These are phyloP conservation scores for Beauveria bassiana DNA, from an alignment of 2,329 filamentous ascomycete genomes.

Conservation along the genomic window DNA sequence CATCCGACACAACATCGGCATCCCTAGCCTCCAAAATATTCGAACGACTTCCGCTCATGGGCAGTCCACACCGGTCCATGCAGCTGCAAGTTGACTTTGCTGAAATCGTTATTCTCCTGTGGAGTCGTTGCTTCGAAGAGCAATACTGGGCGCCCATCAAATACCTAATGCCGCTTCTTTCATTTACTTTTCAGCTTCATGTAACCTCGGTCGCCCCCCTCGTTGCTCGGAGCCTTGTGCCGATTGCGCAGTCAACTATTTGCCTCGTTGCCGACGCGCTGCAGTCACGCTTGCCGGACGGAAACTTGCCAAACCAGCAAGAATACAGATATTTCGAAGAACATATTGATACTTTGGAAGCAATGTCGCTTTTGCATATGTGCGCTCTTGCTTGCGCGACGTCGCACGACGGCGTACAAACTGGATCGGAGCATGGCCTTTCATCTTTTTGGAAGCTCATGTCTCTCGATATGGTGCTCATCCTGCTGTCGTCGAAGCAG, in stretches of 20 bases:
- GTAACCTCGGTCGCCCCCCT: constrained; percentile 50
- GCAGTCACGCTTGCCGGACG: constrained; percentile 38
- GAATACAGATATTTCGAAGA: constrained; percentile 33
- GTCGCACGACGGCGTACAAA: constrained; percentile 23
- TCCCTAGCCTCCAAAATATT: constrained; percentile 62
- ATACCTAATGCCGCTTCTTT: constrained; percentile 56
- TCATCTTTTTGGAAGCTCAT: constrained; percentile 60
- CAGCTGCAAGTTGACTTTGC: constrained; percentile 58
- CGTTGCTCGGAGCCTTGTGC: constrained; percentile 50
- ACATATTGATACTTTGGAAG: constrained; percentile 54
- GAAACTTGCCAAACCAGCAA: constrained; percentile 37
- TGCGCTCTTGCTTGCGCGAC: constrained; percentile 53
- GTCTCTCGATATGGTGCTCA: constrained; percentile 56
- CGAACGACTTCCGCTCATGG: constrained; percentile 54
- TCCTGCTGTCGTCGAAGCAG: constrained; percentile 62
- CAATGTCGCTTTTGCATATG: constrained; percentile 59
- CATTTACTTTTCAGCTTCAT: constrained; percentile 56
- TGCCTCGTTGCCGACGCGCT: constrained; percentile 51
- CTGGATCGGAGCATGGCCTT: constrained; percentile 22
- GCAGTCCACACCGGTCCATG: constrained; percentile 38
- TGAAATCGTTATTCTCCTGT: constrained; percentile 55
- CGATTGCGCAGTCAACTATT: constrained; percentile 51
- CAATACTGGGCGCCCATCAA: constrained; percentile 55
- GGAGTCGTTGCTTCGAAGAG: constrained; percentile 60
- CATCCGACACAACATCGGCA: constrained; percentile 50